phyloP scores from a whole-genome alignment of 495 filamentous ascomycete genomes.

The Podospora fimiseda region DNA sequence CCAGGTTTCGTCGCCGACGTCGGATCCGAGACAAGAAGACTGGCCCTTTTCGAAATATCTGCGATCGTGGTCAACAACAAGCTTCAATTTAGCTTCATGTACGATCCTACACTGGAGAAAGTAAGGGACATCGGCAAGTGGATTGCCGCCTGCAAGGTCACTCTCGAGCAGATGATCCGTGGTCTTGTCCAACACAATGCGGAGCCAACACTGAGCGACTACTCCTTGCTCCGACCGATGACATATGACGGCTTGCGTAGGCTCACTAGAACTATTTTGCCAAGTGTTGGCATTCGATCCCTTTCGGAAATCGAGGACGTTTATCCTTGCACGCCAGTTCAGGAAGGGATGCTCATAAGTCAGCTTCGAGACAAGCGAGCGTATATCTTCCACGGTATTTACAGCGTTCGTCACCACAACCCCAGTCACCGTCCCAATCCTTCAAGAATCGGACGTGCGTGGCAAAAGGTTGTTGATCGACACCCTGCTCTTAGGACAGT shows the following conservation, averaged over 20 bases:
- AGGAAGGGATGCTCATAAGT: conserved; percentile 47
- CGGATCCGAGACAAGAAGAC: conserved; percentile 33
- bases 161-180: conserved; percentile 9
- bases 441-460: conserved; percentile 39
- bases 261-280: conserved; percentile 6
- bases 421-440: conserved; percentile 28
- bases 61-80: conserved; percentile 11
- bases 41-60: conserved; percentile 51
- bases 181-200: conserved; percentile 2
- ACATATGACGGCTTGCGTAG: conserved; percentile 14
- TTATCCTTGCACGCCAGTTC: conserved; percentile 54
- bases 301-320: conserved; percentile 27
- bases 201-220: conserved; percentile 21
- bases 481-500: conserved; percentile 51
- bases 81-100: conserved; percentile 32
- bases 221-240: conserved; percentile 11
- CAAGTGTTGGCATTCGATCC: conserved; percentile 16
- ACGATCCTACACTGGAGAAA: conserved; percentile 27
- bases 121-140: conserved; percentile 11
- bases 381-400: conserved; percentile 21
- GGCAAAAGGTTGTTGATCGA: conserved; percentile 47
- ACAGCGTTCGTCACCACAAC: conserved; percentile 9
- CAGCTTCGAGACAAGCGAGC: conserved; percentile 18
- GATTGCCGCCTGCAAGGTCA: conserved; percentile 11
- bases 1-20: conserved; percentile 40